phyloP scores from a whole-genome alignment of 2,329 filamentous ascomycete species.

The Diplocarpon mali region DNA sequence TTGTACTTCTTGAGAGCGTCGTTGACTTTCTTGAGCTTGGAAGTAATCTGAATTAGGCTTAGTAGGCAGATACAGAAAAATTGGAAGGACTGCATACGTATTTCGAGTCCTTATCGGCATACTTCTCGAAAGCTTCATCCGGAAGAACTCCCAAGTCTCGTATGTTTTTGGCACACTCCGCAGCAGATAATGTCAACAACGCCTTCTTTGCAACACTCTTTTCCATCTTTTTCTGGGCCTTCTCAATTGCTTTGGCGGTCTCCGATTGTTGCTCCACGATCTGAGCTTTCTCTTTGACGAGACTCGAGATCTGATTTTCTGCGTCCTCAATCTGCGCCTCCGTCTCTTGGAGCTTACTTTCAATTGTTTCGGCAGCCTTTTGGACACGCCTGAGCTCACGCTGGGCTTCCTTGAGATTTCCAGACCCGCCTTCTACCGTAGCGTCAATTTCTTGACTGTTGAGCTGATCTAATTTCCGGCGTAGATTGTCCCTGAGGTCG shows the following conservation, averaged over 20 bases:
- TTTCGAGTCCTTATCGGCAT: slow-evolving; percentile 70
- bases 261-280: slow-evolving; percentile 66
- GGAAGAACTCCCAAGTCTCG: slow-evolving; percentile 86
- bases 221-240: slow-evolving; percentile 80
- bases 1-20: slow-evolving; percentile 92
- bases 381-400: slow-evolving; percentile 71
- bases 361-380: slow-evolving; percentile 55
- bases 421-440: slow-evolving; percentile 46
- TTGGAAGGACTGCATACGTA: slow-evolving; percentile 40
- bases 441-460: slow-evolving; percentile 64
- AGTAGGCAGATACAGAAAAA: background rate
- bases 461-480: slow-evolving; percentile 78
- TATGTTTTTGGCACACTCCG: slow-evolving; percentile 79
- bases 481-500: slow-evolving; percentile 80
- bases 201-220: slow-evolving; percentile 86
- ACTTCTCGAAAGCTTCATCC: slow-evolving; percentile 88
- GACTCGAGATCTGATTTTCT: slow-evolving; percentile 29
- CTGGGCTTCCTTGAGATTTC: slow-evolving; percentile 65
- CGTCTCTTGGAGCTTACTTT: slow-evolving; percentile 60
- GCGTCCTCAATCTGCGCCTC: slow-evolving; percentile 57
- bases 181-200: slow-evolving; percentile 62
- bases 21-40: slow-evolving; percentile 76
- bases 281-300: slow-evolving; percentile 40
- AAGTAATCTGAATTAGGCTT: slow-evolving; percentile 17
- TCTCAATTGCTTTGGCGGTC: slow-evolving; percentile 67